These are phyloP conservation scores for Ophiostoma quercus DNA, from an alignment of 2,329 filamentous ascomycete genomes.

Conservation along the genomic window DNA sequence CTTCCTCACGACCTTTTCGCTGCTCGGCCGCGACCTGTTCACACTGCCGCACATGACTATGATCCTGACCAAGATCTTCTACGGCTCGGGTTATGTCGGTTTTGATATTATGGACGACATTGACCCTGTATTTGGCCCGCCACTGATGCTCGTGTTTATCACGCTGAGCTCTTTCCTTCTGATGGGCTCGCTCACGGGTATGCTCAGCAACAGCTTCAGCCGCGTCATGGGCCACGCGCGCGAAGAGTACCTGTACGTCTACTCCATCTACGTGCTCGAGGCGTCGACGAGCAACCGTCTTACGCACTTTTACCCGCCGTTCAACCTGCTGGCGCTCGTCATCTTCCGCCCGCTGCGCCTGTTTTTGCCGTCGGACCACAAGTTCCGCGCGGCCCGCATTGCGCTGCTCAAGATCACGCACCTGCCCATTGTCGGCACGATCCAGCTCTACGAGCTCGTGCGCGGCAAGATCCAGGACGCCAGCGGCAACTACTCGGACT, in stretches of 20 bases:
- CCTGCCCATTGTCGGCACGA: constrained; percentile 62
- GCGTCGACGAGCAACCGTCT: constrained; percentile 63
- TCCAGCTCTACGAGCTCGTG: constrained; percentile 61
- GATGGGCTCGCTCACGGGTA: constrained; percentile 71
- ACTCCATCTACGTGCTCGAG: constrained; percentile 59
- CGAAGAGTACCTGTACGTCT: constrained; percentile 77
- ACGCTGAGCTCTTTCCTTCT: constrained; percentile 72
- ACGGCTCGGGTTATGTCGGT: constrained; percentile 68
- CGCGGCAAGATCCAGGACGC: constrained; percentile 35
- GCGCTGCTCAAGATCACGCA: constrained; percentile 59
- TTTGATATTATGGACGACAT: constrained; percentile 63
- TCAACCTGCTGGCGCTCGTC: constrained; percentile 68
- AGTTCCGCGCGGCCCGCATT: constrained; percentile 58
- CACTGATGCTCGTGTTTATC: constrained; percentile 67
- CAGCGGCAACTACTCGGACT: constrained; percentile 36
- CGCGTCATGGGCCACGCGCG: constrained; percentile 58
- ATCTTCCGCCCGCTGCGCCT: constrained; percentile 68
- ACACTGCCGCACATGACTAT: constrained; percentile 64
- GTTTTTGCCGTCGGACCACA: constrained; percentile 57
- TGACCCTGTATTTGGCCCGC: constrained; percentile 52
- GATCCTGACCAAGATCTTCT: constrained; percentile 75
- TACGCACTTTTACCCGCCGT: constrained; percentile 65
- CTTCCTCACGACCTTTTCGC: constrained; percentile 80
- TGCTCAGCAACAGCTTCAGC: constrained; percentile 70
- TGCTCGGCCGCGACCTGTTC: constrained; percentile 67